Evolutionary conservation across 768 basidiomycete genomes (phyloP).

Genomic region (Daedaleopsis nitida): DNA sequence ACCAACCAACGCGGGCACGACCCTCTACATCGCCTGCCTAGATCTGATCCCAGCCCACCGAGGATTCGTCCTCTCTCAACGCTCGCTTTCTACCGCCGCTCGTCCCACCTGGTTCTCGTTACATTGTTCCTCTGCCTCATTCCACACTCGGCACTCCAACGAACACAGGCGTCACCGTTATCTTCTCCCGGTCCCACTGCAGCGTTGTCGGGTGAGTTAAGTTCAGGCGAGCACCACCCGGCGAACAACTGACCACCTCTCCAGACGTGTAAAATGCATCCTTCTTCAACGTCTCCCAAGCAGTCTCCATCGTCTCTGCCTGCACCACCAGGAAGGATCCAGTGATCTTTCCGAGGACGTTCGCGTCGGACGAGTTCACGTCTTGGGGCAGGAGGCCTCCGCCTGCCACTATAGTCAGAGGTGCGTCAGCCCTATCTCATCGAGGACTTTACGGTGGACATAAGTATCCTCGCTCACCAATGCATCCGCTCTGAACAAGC

Average conservation of each 20-base stretch:
- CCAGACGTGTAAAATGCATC: slow-evolving; percentile 10
- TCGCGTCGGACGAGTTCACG: slow-evolving; percentile 7
- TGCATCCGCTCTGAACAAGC: neutral
- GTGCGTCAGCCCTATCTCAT: neutral
- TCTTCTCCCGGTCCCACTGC: slow-evolving; percentile 14
- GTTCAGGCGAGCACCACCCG: neutral
- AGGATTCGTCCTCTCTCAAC: too few species aligned
- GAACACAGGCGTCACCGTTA: slow-evolving; percentile 1
- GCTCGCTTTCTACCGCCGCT: too few species aligned
- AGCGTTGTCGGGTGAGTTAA: neutral
- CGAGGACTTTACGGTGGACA: too few species aligned
- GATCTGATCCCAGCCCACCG: neutral
- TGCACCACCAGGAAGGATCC: slow-evolving; percentile 8
- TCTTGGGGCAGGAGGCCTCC: neutral
- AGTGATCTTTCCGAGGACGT: neutral
- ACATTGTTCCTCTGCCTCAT: too few species aligned
- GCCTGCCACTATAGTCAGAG: neutral
- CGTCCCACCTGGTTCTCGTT: too few species aligned
- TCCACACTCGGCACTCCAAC: neutral
- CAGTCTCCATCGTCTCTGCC: neutral
- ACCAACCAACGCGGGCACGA: too few species aligned
- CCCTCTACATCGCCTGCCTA: too few species aligned
- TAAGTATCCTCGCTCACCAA: slow-evolving; percentile 3
- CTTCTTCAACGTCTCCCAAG: slow-evolving; percentile 7
- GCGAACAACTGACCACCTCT: slow-evolving; percentile 6